A percentile compares a stretch with the other conserved stretches of the same genome.
These are phyloP conservation scores for Talaromyces marneffei DNA, from an alignment of 2,329 filamentous ascomycete genomes.

Conservation along the genomic window DNA sequence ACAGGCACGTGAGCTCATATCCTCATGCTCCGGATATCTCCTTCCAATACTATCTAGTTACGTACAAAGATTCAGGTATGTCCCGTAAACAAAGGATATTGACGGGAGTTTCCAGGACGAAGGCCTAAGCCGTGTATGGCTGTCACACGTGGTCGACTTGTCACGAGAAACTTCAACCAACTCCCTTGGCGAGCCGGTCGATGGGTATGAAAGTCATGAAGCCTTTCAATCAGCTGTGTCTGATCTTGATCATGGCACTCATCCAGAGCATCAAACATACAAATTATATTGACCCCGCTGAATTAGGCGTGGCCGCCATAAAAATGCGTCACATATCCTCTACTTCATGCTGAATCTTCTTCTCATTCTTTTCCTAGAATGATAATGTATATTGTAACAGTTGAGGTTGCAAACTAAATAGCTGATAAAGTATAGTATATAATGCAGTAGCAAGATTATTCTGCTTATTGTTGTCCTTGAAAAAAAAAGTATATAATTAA, in stretches of 20 bases:
- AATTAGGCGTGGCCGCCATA: background rate
- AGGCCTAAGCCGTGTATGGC: too few species aligned
- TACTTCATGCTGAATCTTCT: background rate
- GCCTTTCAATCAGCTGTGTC: background rate
- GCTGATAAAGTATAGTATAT: background rate
- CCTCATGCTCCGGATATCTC: too few species aligned
- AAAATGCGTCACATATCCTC: background rate
- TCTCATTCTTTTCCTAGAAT: background rate
- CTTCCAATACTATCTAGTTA: too few species aligned
- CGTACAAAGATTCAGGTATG: too few species aligned
- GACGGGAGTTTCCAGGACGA: too few species aligned
- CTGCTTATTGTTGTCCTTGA: slow-evolving; percentile 25
- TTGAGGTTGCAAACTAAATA: background rate
- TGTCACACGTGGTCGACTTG: slow-evolving; percentile 14
- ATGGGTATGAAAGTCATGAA: background rate
- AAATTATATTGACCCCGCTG: background rate
- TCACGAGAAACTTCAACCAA: background rate
- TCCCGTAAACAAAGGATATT: too few species aligned
- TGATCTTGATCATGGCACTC: background rate
- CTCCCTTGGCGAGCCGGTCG: background rate
- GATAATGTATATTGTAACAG: background rate
- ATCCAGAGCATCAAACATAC: background rate
- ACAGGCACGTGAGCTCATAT: too few species aligned
- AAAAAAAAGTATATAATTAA: slow-evolving; percentile 33
- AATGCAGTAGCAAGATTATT: slow-evolving; percentile 14